A percentile compares a stretch with the other conserved stretches of the same genome.
Conservation (phyloP, 495 filamentous ascomycete genomes). For the Lentithecium fluviatile region DNA sequence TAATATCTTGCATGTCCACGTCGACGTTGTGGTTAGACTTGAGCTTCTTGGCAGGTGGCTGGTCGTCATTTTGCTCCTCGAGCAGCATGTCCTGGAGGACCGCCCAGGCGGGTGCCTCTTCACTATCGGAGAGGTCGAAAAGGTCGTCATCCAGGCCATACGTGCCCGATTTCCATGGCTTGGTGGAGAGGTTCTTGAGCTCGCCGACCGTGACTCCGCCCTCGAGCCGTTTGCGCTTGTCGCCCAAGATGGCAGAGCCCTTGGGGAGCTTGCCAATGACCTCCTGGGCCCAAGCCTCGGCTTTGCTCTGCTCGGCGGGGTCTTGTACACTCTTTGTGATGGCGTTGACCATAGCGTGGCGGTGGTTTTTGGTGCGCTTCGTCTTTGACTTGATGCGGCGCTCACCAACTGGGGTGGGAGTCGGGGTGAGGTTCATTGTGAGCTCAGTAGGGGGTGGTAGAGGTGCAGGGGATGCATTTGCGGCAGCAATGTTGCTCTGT, state of each 20-base stretch:
- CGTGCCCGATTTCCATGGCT: conserved; percentile 10
- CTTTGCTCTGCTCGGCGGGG: not conserved
- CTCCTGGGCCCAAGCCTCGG: conserved; percentile 9
- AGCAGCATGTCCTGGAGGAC: not conserved
- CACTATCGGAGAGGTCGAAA: conserved; percentile 7
- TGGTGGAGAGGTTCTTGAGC: conserved; percentile 1
- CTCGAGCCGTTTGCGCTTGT: conserved; percentile 21
- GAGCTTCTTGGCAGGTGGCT: conserved; percentile 2
- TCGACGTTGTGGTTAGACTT: conserved; percentile 3
- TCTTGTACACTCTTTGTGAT: not conserved
- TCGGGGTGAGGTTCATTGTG: not conserved
- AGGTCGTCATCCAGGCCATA: conserved; percentile 4
- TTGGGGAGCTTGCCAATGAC: not conserved
- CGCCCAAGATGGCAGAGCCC: not conserved
- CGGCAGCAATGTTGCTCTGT: too few relatives aligned
- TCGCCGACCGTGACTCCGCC: not conserved
- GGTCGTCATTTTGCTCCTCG: not conserved
- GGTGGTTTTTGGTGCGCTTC: not conserved
- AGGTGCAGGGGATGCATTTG: not conserved
- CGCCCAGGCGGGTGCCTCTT: conserved; percentile 7
- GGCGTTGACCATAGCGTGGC: not conserved
- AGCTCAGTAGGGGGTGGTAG: not conserved
- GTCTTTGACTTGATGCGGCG: not conserved
- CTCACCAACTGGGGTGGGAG: not conserved
- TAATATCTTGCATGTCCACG: not conserved